Evolutionary conservation across 306 rosid genomes (phyloP).

Genomic region (barrel medic (Medicago truncatula)): DNA sequence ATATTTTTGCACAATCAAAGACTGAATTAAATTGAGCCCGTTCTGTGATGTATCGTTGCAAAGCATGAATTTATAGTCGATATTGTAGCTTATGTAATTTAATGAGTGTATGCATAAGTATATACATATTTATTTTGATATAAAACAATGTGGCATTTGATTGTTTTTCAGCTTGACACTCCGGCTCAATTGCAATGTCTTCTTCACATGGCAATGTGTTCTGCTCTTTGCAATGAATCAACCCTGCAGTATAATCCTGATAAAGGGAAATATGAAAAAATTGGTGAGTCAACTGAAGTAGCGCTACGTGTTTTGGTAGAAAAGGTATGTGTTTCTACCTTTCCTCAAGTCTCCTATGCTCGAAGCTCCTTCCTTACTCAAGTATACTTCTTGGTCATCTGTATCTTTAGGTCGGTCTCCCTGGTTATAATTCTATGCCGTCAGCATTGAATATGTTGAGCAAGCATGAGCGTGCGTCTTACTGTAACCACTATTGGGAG

Average conservation of each 20-base stretch:
- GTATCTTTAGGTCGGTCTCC: constrained; percentile 85
- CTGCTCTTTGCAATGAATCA: constrained; percentile 96
- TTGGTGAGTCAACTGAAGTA: constrained; percentile 99
- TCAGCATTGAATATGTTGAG: constrained; percentile 89
- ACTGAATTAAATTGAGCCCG: constrained; percentile 13
- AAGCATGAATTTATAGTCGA: constrained; percentile 17
- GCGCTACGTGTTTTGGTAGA: constrained; percentile 95
- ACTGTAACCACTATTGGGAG: constrained; percentile 97
- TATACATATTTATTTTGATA: constrained; percentile 7
- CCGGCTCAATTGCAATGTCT: constrained; percentile 89
- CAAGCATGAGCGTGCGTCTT: constrained; percentile 96
- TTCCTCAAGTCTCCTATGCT: constrained; percentile 36
- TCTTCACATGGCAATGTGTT: constrained; percentile 93
- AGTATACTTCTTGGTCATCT: constrained; percentile 31
- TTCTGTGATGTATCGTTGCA: constrained; percentile 23
- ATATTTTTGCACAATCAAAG: constrained; percentile 4
- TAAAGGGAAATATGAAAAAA: constrained; percentile 88
- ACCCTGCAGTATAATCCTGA: constrained; percentile 91
- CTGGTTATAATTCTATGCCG: constrained; percentile 96
- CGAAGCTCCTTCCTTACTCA: constrained; percentile 31
- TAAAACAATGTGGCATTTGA: constrained; percentile 39
- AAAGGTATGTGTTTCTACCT: constrained; percentile 63
- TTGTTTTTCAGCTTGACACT: constrained; percentile 73
- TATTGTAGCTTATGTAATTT: background rate
- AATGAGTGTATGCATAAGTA: constrained; percentile 16